phyloP scores from a whole-genome alignment of 208 protist genomes.

The Wallacemonas sp. region DNA sequence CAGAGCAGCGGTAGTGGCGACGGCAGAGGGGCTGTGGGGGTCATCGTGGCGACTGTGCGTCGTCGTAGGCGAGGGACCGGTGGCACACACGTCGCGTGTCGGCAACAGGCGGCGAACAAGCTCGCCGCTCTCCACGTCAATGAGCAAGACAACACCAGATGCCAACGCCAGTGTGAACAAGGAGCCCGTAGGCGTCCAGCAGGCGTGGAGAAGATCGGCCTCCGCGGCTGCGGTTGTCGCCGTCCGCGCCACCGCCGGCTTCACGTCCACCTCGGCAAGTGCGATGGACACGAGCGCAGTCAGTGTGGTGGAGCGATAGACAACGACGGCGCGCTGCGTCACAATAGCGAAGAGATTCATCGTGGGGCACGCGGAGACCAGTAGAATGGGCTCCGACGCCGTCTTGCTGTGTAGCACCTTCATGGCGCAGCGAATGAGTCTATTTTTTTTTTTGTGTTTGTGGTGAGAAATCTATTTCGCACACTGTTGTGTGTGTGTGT shows the following conservation, averaged over 20 bases:
- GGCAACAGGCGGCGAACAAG: conserved; percentile 58
- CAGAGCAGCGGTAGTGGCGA: neutral
- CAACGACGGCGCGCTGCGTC: conserved; percentile 38
- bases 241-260: neutral
- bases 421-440: conserved; percentile 26
- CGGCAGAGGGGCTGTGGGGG: neutral
- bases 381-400: conserved; percentile 56
- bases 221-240: neutral
- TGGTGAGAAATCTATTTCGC: no score
- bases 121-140: conserved; percentile 72
- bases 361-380: conserved; percentile 68
- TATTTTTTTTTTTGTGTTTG: neutral
- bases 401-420: conserved; percentile 75
- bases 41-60: neutral
- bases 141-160: conserved; percentile 37
- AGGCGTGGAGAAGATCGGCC: conserved; percentile 18
- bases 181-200: conserved; percentile 74
- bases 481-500: no score
- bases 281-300: conserved; percentile 58
- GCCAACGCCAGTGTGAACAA: conserved; percentile 61
- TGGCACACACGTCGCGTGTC: neutral
- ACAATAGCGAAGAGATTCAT: conserved; percentile 81
- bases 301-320: conserved; percentile 81
- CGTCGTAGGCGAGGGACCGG: neutral
- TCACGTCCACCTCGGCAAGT: conserved; percentile 13